Conservation (phyloP, 2,329 filamentous ascomycete species). For the Dactylellina cionopaga region DNA sequence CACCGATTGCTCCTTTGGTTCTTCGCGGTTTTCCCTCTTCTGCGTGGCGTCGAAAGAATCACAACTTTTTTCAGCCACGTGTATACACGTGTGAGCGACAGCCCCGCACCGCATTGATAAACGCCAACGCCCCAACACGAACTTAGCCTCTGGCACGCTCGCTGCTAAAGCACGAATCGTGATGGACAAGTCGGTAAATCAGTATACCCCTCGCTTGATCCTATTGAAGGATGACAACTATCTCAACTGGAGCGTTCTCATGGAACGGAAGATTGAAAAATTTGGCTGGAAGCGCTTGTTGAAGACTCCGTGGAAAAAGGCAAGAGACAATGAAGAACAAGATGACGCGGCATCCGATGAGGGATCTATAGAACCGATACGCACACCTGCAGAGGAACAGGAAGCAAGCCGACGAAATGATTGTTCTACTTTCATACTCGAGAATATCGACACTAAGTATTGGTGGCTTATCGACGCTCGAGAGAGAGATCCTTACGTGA, state of each 20-base stretch:
- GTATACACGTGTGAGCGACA: no score
- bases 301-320: not conserved
- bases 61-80: no score
- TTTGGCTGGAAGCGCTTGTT: not conserved
- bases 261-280: constrained; percentile 5
- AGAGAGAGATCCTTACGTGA: constrained; percentile 7
- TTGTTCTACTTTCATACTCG: constrained; percentile 19
- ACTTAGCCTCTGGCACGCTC: no score
- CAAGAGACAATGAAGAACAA: not conserved
- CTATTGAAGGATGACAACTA: constrained; percentile 3
- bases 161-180: not conserved
- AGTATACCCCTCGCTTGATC: no score
- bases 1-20: no score
- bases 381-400: not conserved
- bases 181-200: not conserved
- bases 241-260: constrained; percentile 26
- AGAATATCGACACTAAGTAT: constrained; percentile 6
- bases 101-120: no score
- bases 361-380: not conserved
- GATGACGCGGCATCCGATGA: no score
- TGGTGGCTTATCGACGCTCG: constrained; percentile 6
- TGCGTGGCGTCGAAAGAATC: no score
- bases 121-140: no score
- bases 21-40: no score
- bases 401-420: not conserved